A percentile compares a stretch with the other conserved stretches of the same genome.
Evolutionary conservation across 1,284 basidiomycete species (phyloP).

Genomic region (Wallemia ichthyophaga): DNA sequence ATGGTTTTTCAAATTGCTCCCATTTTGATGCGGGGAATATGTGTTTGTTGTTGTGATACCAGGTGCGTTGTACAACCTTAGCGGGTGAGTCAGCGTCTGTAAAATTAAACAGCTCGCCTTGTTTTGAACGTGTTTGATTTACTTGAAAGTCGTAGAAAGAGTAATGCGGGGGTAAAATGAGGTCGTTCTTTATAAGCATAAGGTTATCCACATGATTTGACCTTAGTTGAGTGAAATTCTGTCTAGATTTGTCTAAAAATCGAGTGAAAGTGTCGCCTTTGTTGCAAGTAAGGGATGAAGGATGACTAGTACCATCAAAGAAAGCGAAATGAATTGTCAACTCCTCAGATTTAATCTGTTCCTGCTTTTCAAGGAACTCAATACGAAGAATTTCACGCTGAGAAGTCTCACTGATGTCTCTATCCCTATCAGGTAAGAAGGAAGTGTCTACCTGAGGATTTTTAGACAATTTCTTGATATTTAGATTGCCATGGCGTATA

Average conservation of each 20-base stretch:
- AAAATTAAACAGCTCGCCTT: slow-evolving; percentile 91
- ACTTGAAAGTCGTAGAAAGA: slow-evolving; percentile 97
- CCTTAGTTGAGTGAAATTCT: slow-evolving; percentile 70
- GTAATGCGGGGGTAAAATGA: slow-evolving; percentile 91
- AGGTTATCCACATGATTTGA: slow-evolving; percentile 75
- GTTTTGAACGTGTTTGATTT: slow-evolving; percentile 93
- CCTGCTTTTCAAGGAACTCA: slow-evolving; percentile 71
- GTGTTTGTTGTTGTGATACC: slow-evolving; percentile 87
- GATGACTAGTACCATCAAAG: slow-evolving; percentile 95
- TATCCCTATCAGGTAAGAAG: slow-evolving; percentile 83
- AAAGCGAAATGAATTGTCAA: slow-evolving; percentile 83
- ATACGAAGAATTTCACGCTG: slow-evolving; percentile 65
- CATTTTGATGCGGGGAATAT: slow-evolving; percentile 50
- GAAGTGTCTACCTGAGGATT: slow-evolving; percentile 93
- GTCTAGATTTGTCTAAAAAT: slow-evolving; percentile 75
- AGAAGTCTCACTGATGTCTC: slow-evolving; percentile 65
- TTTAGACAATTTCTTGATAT: slow-evolving; percentile 40
- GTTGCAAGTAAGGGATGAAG: slow-evolving; percentile 27
- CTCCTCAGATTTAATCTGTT: slow-evolving; percentile 56
- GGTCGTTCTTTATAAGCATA: slow-evolving; percentile 97
- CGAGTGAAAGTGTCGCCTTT: slow-evolving; percentile 77
- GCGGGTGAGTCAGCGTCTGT: slow-evolving; percentile 94
- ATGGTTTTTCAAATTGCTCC: slow-evolving; percentile 4
- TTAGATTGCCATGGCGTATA: slow-evolving; percentile 7
- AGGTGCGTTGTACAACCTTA: slow-evolving; percentile 86